A percentile compares a stretch with the other conserved stretches of the same genome.
Conservation (phyloP, 768 basidiomycete species). For the Panellus pusillus region DNA sequence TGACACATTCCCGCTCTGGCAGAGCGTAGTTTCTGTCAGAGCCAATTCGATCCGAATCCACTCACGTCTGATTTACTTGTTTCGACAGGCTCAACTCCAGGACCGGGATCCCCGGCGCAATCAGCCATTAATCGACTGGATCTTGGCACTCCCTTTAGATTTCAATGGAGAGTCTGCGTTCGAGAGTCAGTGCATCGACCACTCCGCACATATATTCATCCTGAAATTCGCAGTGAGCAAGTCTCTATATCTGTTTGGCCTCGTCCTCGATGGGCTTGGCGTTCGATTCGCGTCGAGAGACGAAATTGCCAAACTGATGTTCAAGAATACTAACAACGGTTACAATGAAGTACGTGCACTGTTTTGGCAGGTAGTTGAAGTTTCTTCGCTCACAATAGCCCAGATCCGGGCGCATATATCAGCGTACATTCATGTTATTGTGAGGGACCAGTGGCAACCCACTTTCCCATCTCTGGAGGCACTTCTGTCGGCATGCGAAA, state of each 20-base stretch:
- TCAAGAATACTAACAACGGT: conserved; percentile 75
- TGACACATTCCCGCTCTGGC: conserved; percentile 81
- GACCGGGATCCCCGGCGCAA: conserved; percentile 82
- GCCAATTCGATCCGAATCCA: background rate
- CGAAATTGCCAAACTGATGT: conserved; percentile 66
- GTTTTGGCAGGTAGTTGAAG: background rate
- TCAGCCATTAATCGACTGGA: conserved; percentile 72
- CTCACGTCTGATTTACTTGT: conserved; percentile 1
- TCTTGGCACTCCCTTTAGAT: conserved; percentile 73
- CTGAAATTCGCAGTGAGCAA: conserved; percentile 62
- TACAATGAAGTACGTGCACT: conserved; percentile 73
- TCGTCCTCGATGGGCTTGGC: conserved; percentile 65
- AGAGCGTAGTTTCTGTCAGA: conserved; percentile 58
- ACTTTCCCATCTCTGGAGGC: conserved; percentile 55
- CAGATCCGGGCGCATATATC: conserved; percentile 74
- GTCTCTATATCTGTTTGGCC: conserved; percentile 62
- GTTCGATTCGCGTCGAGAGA: conserved; percentile 67
- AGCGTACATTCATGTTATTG: conserved; percentile 57
- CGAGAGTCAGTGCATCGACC: conserved; percentile 53
- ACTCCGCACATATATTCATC: background rate
- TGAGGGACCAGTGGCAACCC: conserved; percentile 67
- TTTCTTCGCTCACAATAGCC: background rate
- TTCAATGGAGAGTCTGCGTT: conserved; percentile 87
- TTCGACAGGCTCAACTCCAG: conserved; percentile 48
- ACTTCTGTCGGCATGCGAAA: conserved; percentile 56